These are phyloP conservation scores for Pachysandra terminalis DNA, from an alignment of 164 flowering plant genomes.

Conservation along the genomic window DNA sequence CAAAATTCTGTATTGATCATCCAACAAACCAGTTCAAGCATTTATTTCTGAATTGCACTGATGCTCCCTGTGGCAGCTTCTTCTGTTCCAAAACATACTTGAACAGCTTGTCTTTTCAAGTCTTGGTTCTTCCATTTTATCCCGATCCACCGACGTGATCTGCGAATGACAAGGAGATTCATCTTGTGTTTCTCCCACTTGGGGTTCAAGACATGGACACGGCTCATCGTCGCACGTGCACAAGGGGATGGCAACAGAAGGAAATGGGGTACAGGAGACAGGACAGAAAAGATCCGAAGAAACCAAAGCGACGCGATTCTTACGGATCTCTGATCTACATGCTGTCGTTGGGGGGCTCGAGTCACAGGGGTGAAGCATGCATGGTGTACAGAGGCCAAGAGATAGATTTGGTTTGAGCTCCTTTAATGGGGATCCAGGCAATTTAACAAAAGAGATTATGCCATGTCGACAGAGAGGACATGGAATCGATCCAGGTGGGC, in stretches of 20 bases:
- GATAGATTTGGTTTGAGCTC: slow-evolving; percentile 57
- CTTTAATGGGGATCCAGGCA: slow-evolving; percentile 58
- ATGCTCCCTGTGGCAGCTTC: slow-evolving; percentile 96
- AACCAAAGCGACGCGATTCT: slow-evolving; percentile 76
- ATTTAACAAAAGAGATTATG: slow-evolving; percentile 56
- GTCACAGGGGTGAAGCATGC: slow-evolving; percentile 77
- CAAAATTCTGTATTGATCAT: not conserved
- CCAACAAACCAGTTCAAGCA: slow-evolving; percentile 29
- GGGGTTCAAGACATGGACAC: slow-evolving; percentile 59
- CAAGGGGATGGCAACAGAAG: slow-evolving; percentile 70
- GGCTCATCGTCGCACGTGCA: slow-evolving; percentile 80
- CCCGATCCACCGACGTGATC: slow-evolving; percentile 38
- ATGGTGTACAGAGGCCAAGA: slow-evolving; percentile 83
- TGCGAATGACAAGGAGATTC: slow-evolving; percentile 52
- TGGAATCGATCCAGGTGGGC: slow-evolving; percentile 84
- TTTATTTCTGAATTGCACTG: slow-evolving; percentile 92
- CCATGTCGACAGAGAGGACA: slow-evolving; percentile 92
- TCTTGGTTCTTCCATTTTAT: slow-evolving; percentile 58
- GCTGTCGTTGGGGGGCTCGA: slow-evolving; percentile 40
- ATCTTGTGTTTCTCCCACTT: slow-evolving; percentile 43
- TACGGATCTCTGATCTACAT: slow-evolving; percentile 51
- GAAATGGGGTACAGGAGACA: slow-evolving; percentile 86
- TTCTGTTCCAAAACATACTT: slow-evolving; percentile 85
- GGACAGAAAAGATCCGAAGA: slow-evolving; percentile 84
- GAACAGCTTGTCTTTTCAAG: slow-evolving; percentile 77